Conservation (phyloP, 331 rosid genomes). For the Acacia concinna region DNA sequence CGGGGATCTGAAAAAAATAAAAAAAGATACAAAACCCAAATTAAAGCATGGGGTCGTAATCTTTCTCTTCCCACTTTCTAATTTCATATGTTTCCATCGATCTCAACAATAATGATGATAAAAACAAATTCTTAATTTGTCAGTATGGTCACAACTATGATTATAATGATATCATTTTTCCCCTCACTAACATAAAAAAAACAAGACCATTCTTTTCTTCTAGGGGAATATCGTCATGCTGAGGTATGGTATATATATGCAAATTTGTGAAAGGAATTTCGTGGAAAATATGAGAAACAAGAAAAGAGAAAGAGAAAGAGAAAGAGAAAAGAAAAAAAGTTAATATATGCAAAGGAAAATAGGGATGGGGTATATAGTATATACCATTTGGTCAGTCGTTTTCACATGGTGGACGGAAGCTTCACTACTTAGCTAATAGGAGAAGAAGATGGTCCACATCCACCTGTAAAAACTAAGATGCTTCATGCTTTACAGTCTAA, state of each 20-base stretch:
- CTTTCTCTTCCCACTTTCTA: slow-evolving; percentile 42
- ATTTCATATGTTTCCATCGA: slow-evolving; percentile 15
- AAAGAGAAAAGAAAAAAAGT: neutral
- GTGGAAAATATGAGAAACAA: neutral
- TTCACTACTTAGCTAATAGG: neutral
- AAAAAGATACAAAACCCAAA: neutral
- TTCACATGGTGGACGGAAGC: slow-evolving; percentile 28
- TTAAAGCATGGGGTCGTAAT: slow-evolving; percentile 19
- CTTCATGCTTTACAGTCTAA: slow-evolving; percentile 1
- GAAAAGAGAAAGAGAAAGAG: neutral
- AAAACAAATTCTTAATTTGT: neutral
- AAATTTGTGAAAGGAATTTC: neutral
- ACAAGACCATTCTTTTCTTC: slow-evolving; percentile 3
- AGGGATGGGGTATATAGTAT: slow-evolving; percentile 17
- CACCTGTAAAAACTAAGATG: slow-evolving; percentile 19
- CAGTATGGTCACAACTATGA: neutral
- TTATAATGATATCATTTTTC: neutral
- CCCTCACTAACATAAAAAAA: slow-evolving; percentile 1
- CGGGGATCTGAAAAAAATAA: slow-evolving; percentile 33
- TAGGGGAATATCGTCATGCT: slow-evolving; percentile 39
- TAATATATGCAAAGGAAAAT: neutral
- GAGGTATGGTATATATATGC: slow-evolving; percentile 15
- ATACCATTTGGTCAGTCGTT: slow-evolving; percentile 30
- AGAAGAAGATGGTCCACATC: slow-evolving; percentile 26
- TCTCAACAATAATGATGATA: neutral